Conservation (phyloP, 2,329 filamentous ascomycete genomes). For the Monosporascus sp. region DNA sequence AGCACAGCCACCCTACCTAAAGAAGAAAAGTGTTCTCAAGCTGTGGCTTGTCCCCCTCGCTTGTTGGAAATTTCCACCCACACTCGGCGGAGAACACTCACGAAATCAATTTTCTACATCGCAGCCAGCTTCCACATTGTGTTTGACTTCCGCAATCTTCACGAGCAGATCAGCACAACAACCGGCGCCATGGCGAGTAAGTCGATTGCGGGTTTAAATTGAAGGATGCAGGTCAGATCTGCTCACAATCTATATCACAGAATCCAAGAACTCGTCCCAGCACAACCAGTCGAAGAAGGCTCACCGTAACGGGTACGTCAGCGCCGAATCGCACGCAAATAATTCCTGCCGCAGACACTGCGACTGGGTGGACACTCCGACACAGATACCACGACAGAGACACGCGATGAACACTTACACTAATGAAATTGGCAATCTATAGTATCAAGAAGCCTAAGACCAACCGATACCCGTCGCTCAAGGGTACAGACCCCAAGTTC, state of each 20-base stretch:
- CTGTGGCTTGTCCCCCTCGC: slow-evolving; percentile 21
- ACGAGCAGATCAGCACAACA: slow-evolving; percentile 17
- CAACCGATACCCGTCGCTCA: slow-evolving; percentile 96
- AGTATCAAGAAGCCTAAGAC: slow-evolving; percentile 99
- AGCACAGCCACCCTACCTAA: neutral
- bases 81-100: slow-evolving; percentile 23
- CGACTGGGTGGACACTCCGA: neutral
- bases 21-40: neutral
- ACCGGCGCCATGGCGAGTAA: slow-evolving; percentile 65
- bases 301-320: slow-evolving; percentile 93
- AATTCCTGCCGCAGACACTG: slow-evolving; percentile 5
- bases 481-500: slow-evolving; percentile 99
- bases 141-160: slow-evolving; percentile 18
- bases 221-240: neutral
- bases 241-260: slow-evolving; percentile 43
- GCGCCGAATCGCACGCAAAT: slow-evolving; percentile 2
- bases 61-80: slow-evolving; percentile 27
- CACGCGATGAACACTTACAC: neutral
- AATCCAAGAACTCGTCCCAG: slow-evolving; percentile 99
- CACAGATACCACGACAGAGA: neutral
- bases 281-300: slow-evolving; percentile 98
- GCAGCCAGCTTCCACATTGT: slow-evolving; percentile 14
- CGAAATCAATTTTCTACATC: slow-evolving; percentile 16
- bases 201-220: slow-evolving; percentile 27
- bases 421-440: slow-evolving; percentile 19